Percentiles rank a stretch among this genome's conserved stretches.
These are phyloP conservation scores for Fusarium sp. DNA, from an alignment of 2,329 filamentous ascomycete species.

Conservation along the genomic window DNA sequence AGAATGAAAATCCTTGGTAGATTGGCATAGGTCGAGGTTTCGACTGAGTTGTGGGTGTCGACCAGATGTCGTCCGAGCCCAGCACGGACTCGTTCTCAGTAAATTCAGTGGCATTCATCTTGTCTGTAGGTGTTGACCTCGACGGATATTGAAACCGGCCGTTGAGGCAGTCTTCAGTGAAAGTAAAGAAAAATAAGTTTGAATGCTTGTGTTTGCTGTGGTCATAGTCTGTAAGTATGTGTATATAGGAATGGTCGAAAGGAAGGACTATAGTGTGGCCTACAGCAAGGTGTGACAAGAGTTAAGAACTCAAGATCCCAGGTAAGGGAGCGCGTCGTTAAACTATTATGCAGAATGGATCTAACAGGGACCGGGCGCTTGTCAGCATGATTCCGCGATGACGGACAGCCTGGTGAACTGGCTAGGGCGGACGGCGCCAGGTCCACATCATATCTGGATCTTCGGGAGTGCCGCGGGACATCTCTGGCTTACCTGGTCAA, in stretches of 20 bases:
- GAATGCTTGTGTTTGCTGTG: conserved; percentile 54
- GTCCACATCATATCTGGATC: conserved; percentile 51
- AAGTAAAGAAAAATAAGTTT: conserved; percentile 66
- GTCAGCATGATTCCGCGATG: conserved; percentile 49
- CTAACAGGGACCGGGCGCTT: conserved; percentile 45
- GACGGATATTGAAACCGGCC: conserved; percentile 64
- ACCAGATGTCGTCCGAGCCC: conserved; percentile 66
- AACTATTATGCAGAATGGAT: conserved; percentile 46
- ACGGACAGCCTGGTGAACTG: conserved; percentile 43
- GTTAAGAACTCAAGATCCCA: conserved; percentile 60
- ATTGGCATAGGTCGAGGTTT: conserved; percentile 72
- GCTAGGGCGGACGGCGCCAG: conserved; percentile 41
- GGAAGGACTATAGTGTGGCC: conserved; percentile 52
- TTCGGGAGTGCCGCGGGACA: conserved; percentile 51
- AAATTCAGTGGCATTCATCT: conserved; percentile 68
- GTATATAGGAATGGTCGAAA: conserved; percentile 38
- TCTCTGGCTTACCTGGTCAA: conserved; percentile 49
- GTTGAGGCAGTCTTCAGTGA: conserved; percentile 59
- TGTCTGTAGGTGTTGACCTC: conserved; percentile 57
- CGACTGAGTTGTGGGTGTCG: conserved; percentile 68
- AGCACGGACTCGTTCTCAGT: conserved; percentile 65
- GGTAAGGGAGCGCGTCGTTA: conserved; percentile 42
- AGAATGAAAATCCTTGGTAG: conserved; percentile 74
- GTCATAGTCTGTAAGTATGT: conserved; percentile 45
- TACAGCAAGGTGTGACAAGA: conserved; percentile 69